phyloP scores from a whole-genome alignment of 768 basidiomycete species.

The Ramaria rubella region DNA sequence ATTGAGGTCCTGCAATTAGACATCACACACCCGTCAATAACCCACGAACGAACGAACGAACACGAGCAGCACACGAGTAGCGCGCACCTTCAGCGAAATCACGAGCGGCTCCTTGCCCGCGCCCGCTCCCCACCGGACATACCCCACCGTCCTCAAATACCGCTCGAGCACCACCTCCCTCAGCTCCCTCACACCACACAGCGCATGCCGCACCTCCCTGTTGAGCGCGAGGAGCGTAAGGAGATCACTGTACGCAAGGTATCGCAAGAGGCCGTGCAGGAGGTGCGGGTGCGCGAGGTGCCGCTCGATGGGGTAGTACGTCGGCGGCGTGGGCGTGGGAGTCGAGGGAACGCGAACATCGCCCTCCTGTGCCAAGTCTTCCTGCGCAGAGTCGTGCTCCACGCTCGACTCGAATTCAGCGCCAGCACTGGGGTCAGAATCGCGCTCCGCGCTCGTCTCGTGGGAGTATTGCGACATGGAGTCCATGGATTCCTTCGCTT shows the following conservation, averaged over 20 bases:
- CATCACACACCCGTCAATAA: constrained; percentile 11
- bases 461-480: background rate
- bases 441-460: no score
- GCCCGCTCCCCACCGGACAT: constrained; percentile 60
- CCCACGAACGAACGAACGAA: background rate
- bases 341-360: no score
- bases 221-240: constrained; percentile 51
- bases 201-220: constrained; percentile 41
- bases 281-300: constrained; percentile 51
- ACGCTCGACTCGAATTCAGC: no score
- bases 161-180: constrained; percentile 63
- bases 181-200: constrained; percentile 45
- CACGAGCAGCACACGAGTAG: background rate
- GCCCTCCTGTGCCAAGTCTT: background rate
- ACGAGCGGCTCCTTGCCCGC: constrained; percentile 48
- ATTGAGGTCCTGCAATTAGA: constrained; percentile 62
- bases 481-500: background rate
- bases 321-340: constrained; percentile 24
- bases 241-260: constrained; percentile 70
- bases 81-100: constrained; percentile 54
- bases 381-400: background rate
- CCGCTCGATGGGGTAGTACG: constrained; percentile 43
- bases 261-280: constrained; percentile 47
- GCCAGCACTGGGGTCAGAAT: background rate
- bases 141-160: constrained; percentile 67